A percentile compares a stretch with the other conserved stretches of the same genome.
Conservation (phyloP, 441 rosid species). For the Oxalis stricta region DNA sequence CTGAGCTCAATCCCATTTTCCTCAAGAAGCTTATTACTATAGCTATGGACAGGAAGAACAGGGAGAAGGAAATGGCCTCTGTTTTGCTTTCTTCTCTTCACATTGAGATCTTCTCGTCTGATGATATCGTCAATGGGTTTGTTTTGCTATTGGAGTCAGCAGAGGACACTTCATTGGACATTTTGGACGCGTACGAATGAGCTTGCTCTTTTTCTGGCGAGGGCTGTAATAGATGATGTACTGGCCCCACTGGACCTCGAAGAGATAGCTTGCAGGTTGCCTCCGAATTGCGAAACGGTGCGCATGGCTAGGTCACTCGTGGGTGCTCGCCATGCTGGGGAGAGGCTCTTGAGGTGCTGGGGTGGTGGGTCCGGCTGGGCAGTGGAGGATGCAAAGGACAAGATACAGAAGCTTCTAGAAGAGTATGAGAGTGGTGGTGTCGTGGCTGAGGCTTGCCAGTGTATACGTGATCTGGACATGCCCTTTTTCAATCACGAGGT, state of each 20-base stretch:
- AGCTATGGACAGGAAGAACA: constrained; percentile 94
- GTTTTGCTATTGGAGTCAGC: constrained; percentile 91
- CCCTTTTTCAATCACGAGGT: constrained; percentile 97
- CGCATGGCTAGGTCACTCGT: constrained; percentile 66
- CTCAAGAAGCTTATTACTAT: constrained; percentile 84
- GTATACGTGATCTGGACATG: constrained; percentile 95
- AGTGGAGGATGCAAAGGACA: constrained; percentile 98
- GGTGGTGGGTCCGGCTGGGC: constrained; percentile 99
- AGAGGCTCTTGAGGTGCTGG: constrained; percentile 96
- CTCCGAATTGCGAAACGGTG: constrained; percentile 69
- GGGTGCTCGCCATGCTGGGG: constrained; percentile 91
- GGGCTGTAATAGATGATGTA: constrained; percentile 95
- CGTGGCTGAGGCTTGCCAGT: constrained; percentile 87
- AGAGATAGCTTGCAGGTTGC: constrained; percentile 60
- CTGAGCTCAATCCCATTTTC: constrained; percentile 66
- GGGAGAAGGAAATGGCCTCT: constrained; percentile 99
- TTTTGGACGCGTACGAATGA: constrained; percentile 93
- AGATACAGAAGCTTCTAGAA: constrained; percentile 75
- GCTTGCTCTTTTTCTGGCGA: constrained; percentile 84
- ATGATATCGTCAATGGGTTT: constrained; percentile 83
- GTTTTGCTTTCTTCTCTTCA: constrained; percentile 88
- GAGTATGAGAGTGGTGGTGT: constrained; percentile 92
- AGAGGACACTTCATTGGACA: constrained; percentile 92
- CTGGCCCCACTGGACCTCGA: constrained; percentile 83
- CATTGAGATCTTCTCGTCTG: constrained; percentile 85